These are phyloP conservation scores for Zasmidium cellare DNA, from an alignment of 2,329 filamentous ascomycete species.

Conservation along the genomic window DNA sequence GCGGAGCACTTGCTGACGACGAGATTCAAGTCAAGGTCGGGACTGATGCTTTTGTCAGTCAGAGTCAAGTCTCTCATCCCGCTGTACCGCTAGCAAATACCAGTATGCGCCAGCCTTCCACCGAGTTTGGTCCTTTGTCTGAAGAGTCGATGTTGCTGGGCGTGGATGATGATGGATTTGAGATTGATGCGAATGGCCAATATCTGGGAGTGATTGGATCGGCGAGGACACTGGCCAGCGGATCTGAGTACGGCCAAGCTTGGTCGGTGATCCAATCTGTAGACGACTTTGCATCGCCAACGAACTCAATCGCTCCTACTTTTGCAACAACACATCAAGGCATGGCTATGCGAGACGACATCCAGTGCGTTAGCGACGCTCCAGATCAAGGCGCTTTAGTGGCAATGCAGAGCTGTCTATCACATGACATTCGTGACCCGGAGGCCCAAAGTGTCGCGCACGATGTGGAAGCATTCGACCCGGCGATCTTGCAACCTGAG, in stretches of 20 bases:
- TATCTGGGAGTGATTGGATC: background rate
- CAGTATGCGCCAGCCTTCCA: constrained; percentile 27
- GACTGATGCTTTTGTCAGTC: constrained; percentile 32
- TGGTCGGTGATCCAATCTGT: background rate
- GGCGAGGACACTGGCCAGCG: background rate
- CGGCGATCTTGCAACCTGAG: background rate
- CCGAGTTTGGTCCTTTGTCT: constrained; percentile 25
- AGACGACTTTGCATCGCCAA: background rate
- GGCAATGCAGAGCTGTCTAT: background rate
- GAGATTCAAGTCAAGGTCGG: constrained; percentile 34
- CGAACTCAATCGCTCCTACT: constrained; percentile 1
- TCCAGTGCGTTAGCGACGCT: background rate
- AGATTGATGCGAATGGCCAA: constrained; percentile 1
- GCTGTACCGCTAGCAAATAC: constrained; percentile 17
- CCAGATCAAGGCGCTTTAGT: background rate
- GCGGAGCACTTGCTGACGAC: constrained; percentile 24
- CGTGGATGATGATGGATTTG: constrained; percentile 25
- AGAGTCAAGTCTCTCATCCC: constrained; percentile 22
- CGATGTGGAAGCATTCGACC: no score
- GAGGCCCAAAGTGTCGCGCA: no score
- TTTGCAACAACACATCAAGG: background rate
- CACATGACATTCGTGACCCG: no score
- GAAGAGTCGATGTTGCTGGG: constrained; percentile 35
- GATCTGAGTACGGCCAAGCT: background rate
- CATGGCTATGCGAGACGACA: no score